Percentiles rank a stretch among this genome's conserved stretches.
These are phyloP conservation scores for Lasiosphaeria ovina DNA, from an alignment of 495 filamentous ascomycete species.

Conservation along the genomic window DNA sequence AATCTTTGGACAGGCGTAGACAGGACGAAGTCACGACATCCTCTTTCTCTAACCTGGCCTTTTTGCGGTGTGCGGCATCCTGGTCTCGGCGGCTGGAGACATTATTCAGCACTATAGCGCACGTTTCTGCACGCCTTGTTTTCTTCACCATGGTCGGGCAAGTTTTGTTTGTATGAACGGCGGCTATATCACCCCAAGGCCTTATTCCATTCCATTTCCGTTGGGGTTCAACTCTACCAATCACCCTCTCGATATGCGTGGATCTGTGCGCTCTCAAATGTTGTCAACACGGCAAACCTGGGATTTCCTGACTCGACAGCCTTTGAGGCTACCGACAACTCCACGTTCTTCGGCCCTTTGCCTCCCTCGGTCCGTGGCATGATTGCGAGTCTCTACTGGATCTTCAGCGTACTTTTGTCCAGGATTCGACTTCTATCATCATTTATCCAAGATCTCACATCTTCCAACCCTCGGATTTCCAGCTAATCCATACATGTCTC, in stretches of 20 bases:
- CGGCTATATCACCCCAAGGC: constrained; percentile 7
- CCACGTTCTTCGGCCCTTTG: neutral
- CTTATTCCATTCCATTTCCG: constrained; percentile 1
- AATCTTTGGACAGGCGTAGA: constrained; percentile 46
- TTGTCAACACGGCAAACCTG: neutral
- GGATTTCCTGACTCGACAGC: neutral
- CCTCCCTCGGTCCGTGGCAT: neutral
- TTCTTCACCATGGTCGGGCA: constrained; percentile 21
- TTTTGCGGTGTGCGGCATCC: constrained; percentile 26
- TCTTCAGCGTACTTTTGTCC: neutral
- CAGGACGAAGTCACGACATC: constrained; percentile 57
- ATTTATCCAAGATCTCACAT: constrained; percentile 23
- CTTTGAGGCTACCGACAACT: neutral
- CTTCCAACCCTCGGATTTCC: constrained; percentile 27
- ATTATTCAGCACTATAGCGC: constrained; percentile 16
- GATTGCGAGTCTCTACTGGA: neutral
- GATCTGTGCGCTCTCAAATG: neutral
- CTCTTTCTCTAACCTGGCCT: constrained; percentile 37
- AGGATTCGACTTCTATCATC: constrained; percentile 12
- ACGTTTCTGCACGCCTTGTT: constrained; percentile 1
- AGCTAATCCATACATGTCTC: constrained; percentile 2
- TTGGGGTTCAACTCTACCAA: neutral
- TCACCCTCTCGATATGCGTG: neutral
- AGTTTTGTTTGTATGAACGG: constrained; percentile 11
- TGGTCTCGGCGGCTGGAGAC: constrained; percentile 15